Conservation (phyloP, 2,329 filamentous ascomycete species). For the Hirsutella minnesotensis region DNA sequence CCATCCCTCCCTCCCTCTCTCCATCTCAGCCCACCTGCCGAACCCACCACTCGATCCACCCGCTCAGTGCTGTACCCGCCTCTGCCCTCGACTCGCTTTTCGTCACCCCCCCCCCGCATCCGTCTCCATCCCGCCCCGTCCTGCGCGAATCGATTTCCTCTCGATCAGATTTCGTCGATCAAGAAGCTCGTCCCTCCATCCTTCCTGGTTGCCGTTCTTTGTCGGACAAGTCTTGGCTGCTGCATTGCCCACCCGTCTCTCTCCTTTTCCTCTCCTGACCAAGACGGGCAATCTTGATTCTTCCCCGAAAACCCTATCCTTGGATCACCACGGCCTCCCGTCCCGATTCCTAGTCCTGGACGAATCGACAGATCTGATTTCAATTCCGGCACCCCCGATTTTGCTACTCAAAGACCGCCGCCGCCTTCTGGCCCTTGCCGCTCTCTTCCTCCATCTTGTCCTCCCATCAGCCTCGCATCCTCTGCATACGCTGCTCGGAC, state of each 20-base stretch:
- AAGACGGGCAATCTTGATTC: background rate
- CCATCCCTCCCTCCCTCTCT: background rate
- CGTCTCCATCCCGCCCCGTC: too few species aligned
- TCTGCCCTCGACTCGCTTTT: background rate
- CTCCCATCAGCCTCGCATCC: background rate
- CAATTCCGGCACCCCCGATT: background rate
- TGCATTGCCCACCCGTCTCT: background rate
- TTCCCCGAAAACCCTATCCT: background rate
- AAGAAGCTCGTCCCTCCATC: background rate
- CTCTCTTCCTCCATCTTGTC: too few species aligned
- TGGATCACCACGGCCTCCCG: background rate
- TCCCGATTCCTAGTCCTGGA: background rate
- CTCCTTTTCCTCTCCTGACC: background rate
- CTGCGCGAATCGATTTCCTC: background rate
- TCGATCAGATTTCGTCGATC: background rate
- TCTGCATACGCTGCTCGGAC: background rate
- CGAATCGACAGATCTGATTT: slow-evolving; percentile 6
- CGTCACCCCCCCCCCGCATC: background rate
- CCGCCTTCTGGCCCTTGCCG: too few species aligned
- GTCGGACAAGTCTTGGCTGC: background rate
- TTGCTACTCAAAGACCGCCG: background rate
- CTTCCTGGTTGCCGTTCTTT: background rate
- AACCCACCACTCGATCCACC: background rate
- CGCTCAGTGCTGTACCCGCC: background rate
- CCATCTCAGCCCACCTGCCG: background rate